These are phyloP conservation scores for Colletotrichum spinosum DNA, from an alignment of 2,329 filamentous ascomycete species.

Conservation along the genomic window DNA sequence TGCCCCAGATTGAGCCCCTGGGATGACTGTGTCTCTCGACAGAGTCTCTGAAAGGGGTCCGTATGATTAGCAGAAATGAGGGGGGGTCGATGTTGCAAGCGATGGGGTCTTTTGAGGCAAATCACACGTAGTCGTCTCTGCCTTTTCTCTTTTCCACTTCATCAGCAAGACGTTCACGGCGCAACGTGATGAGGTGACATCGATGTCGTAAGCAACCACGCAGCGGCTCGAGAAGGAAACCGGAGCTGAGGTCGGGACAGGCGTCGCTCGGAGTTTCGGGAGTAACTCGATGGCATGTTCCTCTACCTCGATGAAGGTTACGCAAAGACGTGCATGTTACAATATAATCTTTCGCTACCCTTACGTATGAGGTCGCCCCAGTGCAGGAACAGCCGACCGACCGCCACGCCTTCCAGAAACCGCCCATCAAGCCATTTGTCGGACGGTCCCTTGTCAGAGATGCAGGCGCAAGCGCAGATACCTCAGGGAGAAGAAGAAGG, in stretches of 20 bases:
- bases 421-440: background rate
- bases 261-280: background rate
- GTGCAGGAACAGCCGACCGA: constrained; percentile 31
- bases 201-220: constrained; percentile 24
- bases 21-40: constrained; percentile 8
- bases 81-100: constrained; percentile 13
- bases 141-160: background rate
- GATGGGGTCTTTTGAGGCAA: constrained; percentile 13
- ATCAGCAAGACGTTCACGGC: constrained; percentile 1
- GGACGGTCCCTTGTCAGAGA: constrained; percentile 20
- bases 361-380: constrained; percentile 15
- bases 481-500: background rate
- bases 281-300: constrained; percentile 1
- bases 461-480: constrained; percentile 23
- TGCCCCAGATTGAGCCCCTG: constrained; percentile 20
- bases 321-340: constrained; percentile 6
- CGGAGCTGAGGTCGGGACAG: background rate
- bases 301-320: constrained; percentile 5
- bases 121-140: constrained; percentile 14
- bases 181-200: constrained; percentile 3
- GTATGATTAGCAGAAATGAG: constrained; percentile 13
- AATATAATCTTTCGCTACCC: background rate
- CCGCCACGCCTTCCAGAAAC: background rate
- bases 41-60: constrained; percentile 3
- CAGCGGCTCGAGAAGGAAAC: constrained; percentile 3